These are phyloP conservation scores for Pestalotiopsis sp. DNA, from an alignment of 2,329 filamentous ascomycete genomes.

Conservation along the genomic window DNA sequence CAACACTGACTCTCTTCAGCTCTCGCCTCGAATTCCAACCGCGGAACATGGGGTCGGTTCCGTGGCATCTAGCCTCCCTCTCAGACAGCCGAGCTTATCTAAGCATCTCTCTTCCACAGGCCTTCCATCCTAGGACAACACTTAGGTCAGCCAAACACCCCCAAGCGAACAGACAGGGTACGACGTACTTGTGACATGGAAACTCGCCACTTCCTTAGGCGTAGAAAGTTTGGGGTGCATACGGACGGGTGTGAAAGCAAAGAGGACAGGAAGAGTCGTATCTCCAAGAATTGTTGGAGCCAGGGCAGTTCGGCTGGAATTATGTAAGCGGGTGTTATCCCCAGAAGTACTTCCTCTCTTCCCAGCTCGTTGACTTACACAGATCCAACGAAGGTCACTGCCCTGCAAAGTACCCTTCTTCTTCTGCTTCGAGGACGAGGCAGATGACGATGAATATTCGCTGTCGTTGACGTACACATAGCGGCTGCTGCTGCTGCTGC, in stretches of 20 bases:
- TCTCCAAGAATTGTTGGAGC: conserved; percentile 3
- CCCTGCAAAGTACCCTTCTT: neutral
- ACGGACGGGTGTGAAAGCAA: neutral
- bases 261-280: neutral
- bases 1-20: neutral
- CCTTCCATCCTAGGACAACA: no score
- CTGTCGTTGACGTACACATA: neutral
- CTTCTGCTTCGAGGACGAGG: neutral
- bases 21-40: neutral
- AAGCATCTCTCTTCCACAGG: no score
- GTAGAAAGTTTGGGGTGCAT: neutral
- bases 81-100: neutral
- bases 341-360: neutral
- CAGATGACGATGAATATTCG: neutral
- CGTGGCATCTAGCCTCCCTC: neutral
- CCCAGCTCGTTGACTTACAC: neutral
- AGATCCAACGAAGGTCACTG: neutral
- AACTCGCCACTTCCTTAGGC: neutral
- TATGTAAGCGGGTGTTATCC: neutral
- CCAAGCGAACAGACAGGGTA: neutral
- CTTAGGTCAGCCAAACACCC: neutral
- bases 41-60: neutral
- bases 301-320: conserved; percentile 3
- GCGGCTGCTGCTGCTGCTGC: neutral
- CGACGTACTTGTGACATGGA: neutral